Percentiles rank a stretch among this genome's conserved stretches.
phyloP scores from a whole-genome alignment of 2,329 filamentous ascomycete genomes.

The Xylariaceae sp. region DNA sequence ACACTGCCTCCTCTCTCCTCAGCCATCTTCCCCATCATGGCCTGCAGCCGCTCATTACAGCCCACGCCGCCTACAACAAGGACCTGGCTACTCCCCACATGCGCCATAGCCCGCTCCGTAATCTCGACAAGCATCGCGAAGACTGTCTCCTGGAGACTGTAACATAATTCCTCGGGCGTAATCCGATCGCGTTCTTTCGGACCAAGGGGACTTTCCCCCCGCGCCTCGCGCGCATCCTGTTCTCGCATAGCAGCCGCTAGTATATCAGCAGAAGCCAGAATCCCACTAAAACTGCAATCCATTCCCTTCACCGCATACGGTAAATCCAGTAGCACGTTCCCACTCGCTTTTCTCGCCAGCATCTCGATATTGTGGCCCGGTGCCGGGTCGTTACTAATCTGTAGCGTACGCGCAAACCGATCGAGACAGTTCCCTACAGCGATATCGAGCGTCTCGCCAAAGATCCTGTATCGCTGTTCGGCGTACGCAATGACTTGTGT shows the following conservation, averaged over 20 bases:
- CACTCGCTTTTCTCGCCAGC: conserved; percentile 68
- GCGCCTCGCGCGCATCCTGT: conserved; percentile 27
- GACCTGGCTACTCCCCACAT: conserved; percentile 86
- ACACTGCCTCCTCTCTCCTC: conserved; percentile 82
- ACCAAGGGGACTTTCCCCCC: conserved; percentile 3
- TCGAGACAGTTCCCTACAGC: conserved; percentile 97
- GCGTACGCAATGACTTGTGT: conserved; percentile 98
- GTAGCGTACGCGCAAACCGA: conserved; percentile 85
- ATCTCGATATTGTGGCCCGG: conserved; percentile 98
- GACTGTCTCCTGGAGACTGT: conserved; percentile 90
- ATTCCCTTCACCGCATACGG: conserved; percentile 98
- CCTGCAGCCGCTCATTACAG: conserved; percentile 88
- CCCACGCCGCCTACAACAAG: conserved; percentile 94
- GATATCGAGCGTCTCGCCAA: conserved; percentile 95
- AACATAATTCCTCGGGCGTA: conserved; percentile 83
- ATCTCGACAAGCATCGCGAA: conserved; percentile 98
- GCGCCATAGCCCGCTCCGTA: conserved; percentile 96
- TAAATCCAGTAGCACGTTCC: conserved; percentile 68
- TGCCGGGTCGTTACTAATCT: conserved; percentile 91
- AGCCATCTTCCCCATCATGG: conserved; percentile 99
- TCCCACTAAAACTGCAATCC: conserved; percentile 95
- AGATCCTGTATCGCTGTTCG: conserved; percentile 91
- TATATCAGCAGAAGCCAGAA: conserved; percentile 77
- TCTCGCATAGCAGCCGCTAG: conserved; percentile 65
- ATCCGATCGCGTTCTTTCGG: conserved; percentile 39